Conservation (phyloP, 1,284 basidiomycete species). For the Gomphus sp. region DNA sequence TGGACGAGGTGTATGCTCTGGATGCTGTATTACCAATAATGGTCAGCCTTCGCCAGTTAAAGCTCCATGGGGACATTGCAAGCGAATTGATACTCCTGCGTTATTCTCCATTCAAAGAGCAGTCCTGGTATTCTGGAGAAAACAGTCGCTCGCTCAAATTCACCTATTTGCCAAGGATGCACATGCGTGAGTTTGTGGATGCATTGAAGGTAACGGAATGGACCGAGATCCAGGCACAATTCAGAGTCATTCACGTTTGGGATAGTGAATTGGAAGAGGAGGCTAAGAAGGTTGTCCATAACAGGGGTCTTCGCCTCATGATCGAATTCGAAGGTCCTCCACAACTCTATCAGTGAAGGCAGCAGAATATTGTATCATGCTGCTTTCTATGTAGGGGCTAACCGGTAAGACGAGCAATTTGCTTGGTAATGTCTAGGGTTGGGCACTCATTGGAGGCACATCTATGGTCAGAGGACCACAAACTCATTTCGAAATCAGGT, state of each 20-base stretch:
- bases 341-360: too few relatives aligned
- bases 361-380: too few relatives aligned
- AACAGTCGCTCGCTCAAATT: neutral
- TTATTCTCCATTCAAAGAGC: neutral
- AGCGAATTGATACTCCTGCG: neutral
- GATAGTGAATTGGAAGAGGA: too few relatives aligned
- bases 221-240: neutral
- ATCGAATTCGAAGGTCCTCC: too few relatives aligned
- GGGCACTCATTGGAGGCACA: too few relatives aligned
- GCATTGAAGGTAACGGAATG: neutral
- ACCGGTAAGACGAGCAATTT: too few relatives aligned
- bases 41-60: neutral
- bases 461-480: too few relatives aligned
- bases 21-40: neutral
- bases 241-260: too few relatives aligned
- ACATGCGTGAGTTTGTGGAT: neutral
- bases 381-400: neutral
- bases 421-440: too few relatives aligned
- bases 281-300: too few relatives aligned
- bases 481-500: too few relatives aligned
- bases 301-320: too few relatives aligned
- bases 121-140: neutral
- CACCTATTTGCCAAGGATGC: neutral
- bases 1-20: neutral
- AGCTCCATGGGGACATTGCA: neutral